Evolutionary conservation across 495 filamentous ascomycete species (phyloP).

Genomic region (Podospora australis): DNA sequence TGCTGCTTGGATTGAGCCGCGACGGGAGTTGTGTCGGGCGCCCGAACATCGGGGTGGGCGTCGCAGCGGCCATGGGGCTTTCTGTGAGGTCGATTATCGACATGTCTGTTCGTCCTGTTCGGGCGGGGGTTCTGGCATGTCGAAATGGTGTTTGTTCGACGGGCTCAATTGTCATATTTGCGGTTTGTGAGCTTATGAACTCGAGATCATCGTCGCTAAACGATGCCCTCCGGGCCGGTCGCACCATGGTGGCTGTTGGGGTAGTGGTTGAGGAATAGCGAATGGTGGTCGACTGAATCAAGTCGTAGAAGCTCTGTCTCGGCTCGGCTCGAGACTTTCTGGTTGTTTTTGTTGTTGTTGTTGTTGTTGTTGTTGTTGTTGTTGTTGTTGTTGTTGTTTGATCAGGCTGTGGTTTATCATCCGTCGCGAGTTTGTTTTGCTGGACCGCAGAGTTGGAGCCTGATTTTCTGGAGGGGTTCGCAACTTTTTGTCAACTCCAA

Average conservation of each 20-base stretch:
- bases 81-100: slow-evolving; percentile 19
- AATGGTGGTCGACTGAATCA: slow-evolving; percentile 20
- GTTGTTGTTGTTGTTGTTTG: slow-evolving; percentile 3
- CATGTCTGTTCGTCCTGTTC: not conserved
- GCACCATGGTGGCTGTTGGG: slow-evolving; percentile 13
- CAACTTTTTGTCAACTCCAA: slow-evolving; percentile 3
- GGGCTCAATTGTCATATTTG: slow-evolving; percentile 23
- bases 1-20: slow-evolving; percentile 11
- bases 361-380: not conserved
- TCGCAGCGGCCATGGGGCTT: slow-evolving; percentile 19
- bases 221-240: slow-evolving; percentile 14
- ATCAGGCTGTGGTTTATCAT: slow-evolving; percentile 19
- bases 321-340: slow-evolving; percentile 13
- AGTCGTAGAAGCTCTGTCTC: slow-evolving; percentile 24
- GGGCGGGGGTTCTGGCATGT: slow-evolving; percentile 1
- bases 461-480: slow-evolving; percentile 26
- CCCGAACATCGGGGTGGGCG: slow-evolving; percentile 25
- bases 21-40: slow-evolving; percentile 23
- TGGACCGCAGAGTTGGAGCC: slow-evolving; percentile 29
- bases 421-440: slow-evolving; percentile 28
- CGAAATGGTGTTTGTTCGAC: slow-evolving; percentile 8
- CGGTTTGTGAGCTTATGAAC: slow-evolving; percentile 28
- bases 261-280: slow-evolving; percentile 8
- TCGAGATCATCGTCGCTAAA: slow-evolving; percentile 34
- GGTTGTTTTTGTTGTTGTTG: not conserved